These are phyloP conservation scores for Massospora cicadina DNA, from an alignment of 371 early-diverging fungal species.

Conservation along the genomic window DNA sequence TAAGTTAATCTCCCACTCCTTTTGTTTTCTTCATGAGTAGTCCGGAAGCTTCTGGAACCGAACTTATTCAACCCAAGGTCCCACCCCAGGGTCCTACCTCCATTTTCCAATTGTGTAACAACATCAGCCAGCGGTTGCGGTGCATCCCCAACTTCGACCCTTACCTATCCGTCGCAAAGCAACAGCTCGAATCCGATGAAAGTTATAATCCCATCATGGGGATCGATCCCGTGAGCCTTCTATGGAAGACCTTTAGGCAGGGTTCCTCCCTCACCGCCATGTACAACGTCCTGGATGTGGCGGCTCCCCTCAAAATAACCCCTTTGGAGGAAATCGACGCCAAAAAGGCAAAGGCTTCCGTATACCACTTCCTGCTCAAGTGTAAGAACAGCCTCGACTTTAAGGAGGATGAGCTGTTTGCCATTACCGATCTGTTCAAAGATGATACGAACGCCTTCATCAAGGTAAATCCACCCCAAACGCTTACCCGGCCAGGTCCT, in stretches of 20 bases:
- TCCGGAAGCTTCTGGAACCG: background rate
- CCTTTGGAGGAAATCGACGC: slow-evolving; percentile 24
- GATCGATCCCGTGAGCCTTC: slow-evolving; percentile 61
- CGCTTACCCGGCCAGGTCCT: slow-evolving; percentile 21
- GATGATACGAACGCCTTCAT: slow-evolving; percentile 92
- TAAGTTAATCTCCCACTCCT: background rate
- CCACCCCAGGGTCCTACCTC: slow-evolving; percentile 17
- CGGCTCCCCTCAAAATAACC: slow-evolving; percentile 21
- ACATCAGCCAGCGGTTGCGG: slow-evolving; percentile 33
- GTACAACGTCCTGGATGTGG: slow-evolving; percentile 54
- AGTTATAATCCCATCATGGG: slow-evolving; percentile 17
- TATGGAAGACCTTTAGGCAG: slow-evolving; percentile 78
- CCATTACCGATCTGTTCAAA: slow-evolving; percentile 72
- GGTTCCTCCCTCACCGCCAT: slow-evolving; percentile 72
- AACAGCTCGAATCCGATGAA: slow-evolving; percentile 19
- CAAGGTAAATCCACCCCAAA: slow-evolving; percentile 39
- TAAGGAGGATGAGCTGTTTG: slow-evolving; percentile 61
- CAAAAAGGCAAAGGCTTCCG: slow-evolving; percentile 56
- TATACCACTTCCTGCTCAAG: slow-evolving; percentile 60
- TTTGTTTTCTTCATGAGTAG: background rate
- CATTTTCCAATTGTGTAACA: slow-evolving; percentile 41
- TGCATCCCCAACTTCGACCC: slow-evolving; percentile 36
- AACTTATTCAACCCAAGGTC: background rate
- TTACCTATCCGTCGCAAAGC: slow-evolving; percentile 25
- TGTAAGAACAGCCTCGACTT: slow-evolving; percentile 46